phyloP scores from a whole-genome alignment of 1,284 basidiomycete genomes.

The Takashimella koratensis region DNA sequence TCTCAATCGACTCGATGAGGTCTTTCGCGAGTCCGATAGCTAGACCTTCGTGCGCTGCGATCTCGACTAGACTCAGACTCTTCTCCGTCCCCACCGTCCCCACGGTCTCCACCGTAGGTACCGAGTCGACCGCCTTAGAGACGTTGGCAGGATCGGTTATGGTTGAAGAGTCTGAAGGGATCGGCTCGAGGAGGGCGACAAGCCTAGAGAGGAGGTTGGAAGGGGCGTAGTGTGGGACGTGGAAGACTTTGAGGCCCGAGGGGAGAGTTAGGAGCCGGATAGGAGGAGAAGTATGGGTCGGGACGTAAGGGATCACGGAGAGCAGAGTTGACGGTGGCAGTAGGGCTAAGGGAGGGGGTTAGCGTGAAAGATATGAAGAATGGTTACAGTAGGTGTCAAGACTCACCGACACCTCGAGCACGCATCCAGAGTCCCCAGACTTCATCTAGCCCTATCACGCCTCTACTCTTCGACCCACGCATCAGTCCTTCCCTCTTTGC shows the following conservation, averaged over 20 bases:
- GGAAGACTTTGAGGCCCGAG: constrained; percentile 73
- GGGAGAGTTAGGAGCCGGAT: constrained; percentile 66
- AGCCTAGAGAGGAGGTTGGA: constrained; percentile 65
- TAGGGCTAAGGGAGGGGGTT: constrained; percentile 57
- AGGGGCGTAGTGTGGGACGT: constrained; percentile 71
- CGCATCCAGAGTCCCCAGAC: constrained; percentile 98
- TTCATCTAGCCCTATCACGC: constrained; percentile 85
- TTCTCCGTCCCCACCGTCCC: constrained; percentile 27
- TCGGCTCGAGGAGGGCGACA: constrained; percentile 55
- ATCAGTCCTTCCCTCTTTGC: constrained; percentile 53
- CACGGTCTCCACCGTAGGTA: constrained; percentile 45
- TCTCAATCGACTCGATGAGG: constrained; percentile 69
- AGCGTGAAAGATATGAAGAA: constrained; percentile 4
- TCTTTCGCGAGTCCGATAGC: constrained; percentile 68
- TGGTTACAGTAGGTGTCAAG: no score
- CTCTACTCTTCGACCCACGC: constrained; percentile 49
- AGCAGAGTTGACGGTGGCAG: constrained; percentile 82
- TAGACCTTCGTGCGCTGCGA: constrained; percentile 65
- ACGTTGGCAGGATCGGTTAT: background rate
- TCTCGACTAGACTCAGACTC: constrained; percentile 52
- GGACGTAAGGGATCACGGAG: constrained; percentile 65
- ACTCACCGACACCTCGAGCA: constrained; percentile 83
- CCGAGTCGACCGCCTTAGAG: background rate
- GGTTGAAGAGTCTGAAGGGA: no score
- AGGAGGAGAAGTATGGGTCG: constrained; percentile 62